A percentile compares a stretch with the other conserved stretches of the same genome.
These are phyloP conservation scores for Calycina herbarum DNA, from an alignment of 2,329 filamentous ascomycete genomes.

Conservation along the genomic window DNA sequence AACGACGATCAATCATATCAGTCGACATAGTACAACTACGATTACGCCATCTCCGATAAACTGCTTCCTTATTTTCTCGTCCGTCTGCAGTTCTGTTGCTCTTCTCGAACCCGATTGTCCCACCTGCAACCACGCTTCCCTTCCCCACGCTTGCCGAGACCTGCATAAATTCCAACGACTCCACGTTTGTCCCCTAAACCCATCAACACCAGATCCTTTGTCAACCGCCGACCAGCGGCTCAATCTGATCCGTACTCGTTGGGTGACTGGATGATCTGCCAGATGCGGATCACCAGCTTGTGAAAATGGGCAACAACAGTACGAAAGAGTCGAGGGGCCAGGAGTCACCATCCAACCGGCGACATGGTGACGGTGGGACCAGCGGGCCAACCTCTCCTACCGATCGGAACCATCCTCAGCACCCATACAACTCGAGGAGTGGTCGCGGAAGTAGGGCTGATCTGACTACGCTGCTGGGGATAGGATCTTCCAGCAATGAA, in stretches of 20 bases:
- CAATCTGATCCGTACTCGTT: conserved; percentile 14
- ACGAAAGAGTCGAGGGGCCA: conserved; percentile 34
- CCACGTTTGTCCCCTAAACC: conserved; percentile 20
- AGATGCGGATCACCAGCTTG: conserved; percentile 28
- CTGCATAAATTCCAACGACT: conserved; percentile 29
- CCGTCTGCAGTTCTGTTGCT: background rate
- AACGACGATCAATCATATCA: background rate
- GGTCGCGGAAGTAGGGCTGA: conserved; percentile 36
- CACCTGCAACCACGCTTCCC: conserved; percentile 10
- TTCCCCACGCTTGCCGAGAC: conserved; percentile 33
- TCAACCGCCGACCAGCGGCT: conserved; percentile 1
- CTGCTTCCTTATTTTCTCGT: background rate
- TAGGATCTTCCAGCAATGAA: conserved; percentile 32
- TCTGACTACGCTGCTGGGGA: conserved; percentile 36
- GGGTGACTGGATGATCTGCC: conserved; percentile 32
- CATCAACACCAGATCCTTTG: conserved; percentile 8
- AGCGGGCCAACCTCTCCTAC: conserved; percentile 30
- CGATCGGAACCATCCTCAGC: conserved; percentile 23
- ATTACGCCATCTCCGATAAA: background rate
- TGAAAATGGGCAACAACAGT: conserved; percentile 37
- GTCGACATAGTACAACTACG: background rate
- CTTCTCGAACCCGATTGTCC: background rate
- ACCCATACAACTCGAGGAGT: conserved; percentile 29
- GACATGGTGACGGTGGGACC: conserved; percentile 24
- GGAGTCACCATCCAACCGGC: conserved; percentile 24